Evolutionary conservation across 2,329 filamentous ascomycete genomes (phyloP).

Genomic region (Trichoderma breve): DNA sequence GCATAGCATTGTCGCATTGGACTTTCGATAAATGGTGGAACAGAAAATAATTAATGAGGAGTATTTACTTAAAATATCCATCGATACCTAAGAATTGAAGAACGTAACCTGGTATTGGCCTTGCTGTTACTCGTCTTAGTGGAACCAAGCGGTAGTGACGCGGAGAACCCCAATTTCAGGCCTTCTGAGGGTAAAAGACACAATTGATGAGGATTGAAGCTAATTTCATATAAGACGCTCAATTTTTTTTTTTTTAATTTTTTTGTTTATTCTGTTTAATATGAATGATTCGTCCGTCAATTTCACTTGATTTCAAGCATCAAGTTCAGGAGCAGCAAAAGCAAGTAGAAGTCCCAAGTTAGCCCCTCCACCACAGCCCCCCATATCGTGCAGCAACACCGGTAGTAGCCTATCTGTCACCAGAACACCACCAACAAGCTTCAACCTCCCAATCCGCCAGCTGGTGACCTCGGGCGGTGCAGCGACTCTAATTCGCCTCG

Average conservation of each 20-base stretch:
- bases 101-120: too few relatives aligned
- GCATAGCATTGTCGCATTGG: not conserved
- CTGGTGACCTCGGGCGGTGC: not conserved
- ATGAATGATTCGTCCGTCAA: not conserved
- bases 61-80: not conserved
- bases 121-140: not conserved
- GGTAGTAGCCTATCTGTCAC: not conserved
- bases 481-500: slow-evolving; percentile 9
- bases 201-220: not conserved
- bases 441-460: not conserved
- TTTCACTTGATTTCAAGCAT: not conserved
- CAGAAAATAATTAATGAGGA: not conserved
- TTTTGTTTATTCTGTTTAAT: not conserved
- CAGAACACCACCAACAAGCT: not conserved
- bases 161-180: not conserved
- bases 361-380: slow-evolving; percentile 6
- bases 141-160: not conserved
- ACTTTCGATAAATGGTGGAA: not conserved
- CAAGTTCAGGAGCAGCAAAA: not conserved
- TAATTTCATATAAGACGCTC: not conserved
- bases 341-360: not conserved
- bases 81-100: not conserved
- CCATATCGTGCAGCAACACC: not conserved
- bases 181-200: not conserved
- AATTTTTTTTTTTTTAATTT: not conserved